These are phyloP conservation scores for sorghum (Sorghum bicolor) DNA, from an alignment of 176 grass and related monocot species.

Conservation along the genomic window Sorghum_bicolor_NCBIv3 NC_012870.2:75414001-75414500, in stretches of 20 bases:
- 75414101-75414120: not conserved
- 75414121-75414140: not conserved
- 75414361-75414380: too few relatives aligned
- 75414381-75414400: too few relatives aligned
- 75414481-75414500: too few relatives aligned
- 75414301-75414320: not conserved
- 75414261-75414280: not conserved
- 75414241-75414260: not conserved
- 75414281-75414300: not conserved
- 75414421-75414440: too few relatives aligned
- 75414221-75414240: conserved; percentile 7
- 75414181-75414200: not conserved
- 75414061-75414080: too few relatives aligned
- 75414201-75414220: not conserved
- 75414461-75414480: too few relatives aligned
- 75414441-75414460: too few relatives aligned
- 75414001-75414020: too few relatives aligned
- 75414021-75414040: too few relatives aligned
- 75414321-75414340: not conserved
- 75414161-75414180: not conserved
- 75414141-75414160: not conserved
- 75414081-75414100: not conserved
- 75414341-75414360: too few relatives aligned
- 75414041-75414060: too few relatives aligned
- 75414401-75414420: too few relatives aligned